A percentile compares a stretch with the other conserved stretches of the same genome.
Conservation (phyloP, 2,329 filamentous ascomycete species). For the Dendrostoma leiphaemia region DNA sequence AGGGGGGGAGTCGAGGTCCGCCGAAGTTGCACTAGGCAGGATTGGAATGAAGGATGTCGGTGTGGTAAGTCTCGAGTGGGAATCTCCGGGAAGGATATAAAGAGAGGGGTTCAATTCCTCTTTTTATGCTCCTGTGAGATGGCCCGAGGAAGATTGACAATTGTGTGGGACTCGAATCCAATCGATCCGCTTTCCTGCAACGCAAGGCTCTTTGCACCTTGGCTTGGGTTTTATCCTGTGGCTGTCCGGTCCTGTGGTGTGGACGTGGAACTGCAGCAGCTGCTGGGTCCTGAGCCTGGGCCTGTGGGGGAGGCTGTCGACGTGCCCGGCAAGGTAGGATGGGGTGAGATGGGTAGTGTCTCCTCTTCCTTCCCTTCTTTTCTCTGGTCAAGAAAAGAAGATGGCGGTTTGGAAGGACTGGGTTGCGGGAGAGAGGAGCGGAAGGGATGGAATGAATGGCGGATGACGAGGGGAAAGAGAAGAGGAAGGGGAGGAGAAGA, state of each 20-base stretch:
- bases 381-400: conserved; percentile 30
- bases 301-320: conserved; percentile 15
- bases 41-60: conserved; percentile 3
- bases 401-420: conserved; percentile 41
- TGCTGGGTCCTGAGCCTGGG: conserved; percentile 17
- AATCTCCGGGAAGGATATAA: conserved; percentile 14
- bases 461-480: conserved; percentile 33
- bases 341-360: conserved; percentile 24
- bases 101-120: conserved; percentile 17
- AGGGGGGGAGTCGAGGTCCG: conserved; percentile 17
- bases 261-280: conserved; percentile 21
- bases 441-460: conserved; percentile 46
- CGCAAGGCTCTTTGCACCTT: conserved; percentile 21
- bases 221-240: conserved; percentile 11
- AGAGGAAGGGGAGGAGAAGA: conserved; percentile 33
- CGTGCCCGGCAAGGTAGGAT: conserved; percentile 20
- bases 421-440: conserved; percentile 41
- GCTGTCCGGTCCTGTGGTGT: conserved; percentile 23
- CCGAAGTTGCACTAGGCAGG: conserved; percentile 17
- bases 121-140: conserved; percentile 5
- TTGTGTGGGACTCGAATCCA: conserved; percentile 7
- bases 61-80: conserved; percentile 5
- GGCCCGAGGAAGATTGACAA: conserved; percentile 1
- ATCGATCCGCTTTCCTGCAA: conserved; percentile 9
- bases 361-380: conserved; percentile 33